Evolutionary conservation across 257 asterid species (phyloP).

Genomic region (Eucommia ulmoides): DNA sequence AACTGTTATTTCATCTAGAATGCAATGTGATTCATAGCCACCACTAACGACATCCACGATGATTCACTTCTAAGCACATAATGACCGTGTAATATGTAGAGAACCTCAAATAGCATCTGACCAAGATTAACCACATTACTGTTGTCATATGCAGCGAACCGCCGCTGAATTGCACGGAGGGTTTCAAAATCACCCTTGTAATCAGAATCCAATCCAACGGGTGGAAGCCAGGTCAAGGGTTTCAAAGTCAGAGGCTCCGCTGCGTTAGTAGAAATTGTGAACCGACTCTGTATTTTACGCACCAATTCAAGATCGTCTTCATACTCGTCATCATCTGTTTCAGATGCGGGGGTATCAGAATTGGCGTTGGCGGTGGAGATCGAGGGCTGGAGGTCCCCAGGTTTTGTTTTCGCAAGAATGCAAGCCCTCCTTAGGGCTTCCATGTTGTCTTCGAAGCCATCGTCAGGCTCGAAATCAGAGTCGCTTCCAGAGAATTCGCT

Average conservation of each 20-base stretch:
- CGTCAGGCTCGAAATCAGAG: conserved; percentile 25
- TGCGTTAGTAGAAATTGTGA: conserved; percentile 26
- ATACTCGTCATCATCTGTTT: conserved; percentile 16
- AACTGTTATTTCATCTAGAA: too few relatives aligned
- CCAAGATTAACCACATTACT: too few relatives aligned
- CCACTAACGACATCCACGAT: too few relatives aligned
- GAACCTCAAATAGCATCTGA: too few relatives aligned
- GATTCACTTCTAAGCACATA: too few relatives aligned
- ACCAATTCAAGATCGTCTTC: conserved; percentile 49
- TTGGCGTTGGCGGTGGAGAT: not conserved
- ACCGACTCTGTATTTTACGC: conserved; percentile 51
- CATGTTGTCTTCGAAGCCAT: conserved; percentile 54
- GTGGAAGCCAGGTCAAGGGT: conserved; percentile 36
- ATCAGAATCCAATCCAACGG: conserved; percentile 38
- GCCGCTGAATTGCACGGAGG: conserved; percentile 68
- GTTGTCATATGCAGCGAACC: conserved; percentile 51
- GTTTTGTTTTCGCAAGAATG: conserved; percentile 24
- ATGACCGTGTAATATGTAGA: too few relatives aligned
- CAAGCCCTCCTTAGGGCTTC: conserved; percentile 62
- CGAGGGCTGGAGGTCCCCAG: conserved; percentile 14
- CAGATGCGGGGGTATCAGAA: conserved; percentile 9
- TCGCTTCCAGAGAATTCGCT: conserved; percentile 19
- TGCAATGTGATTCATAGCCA: too few relatives aligned
- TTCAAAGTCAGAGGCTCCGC: conserved; percentile 26
- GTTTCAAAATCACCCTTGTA: conserved; percentile 60